Percentiles rank a stretch among this genome's conserved stretches.
Evolutionary conservation across 257 asterid species (phyloP).

Genomic region (Leptodermis oblonga): DNA sequence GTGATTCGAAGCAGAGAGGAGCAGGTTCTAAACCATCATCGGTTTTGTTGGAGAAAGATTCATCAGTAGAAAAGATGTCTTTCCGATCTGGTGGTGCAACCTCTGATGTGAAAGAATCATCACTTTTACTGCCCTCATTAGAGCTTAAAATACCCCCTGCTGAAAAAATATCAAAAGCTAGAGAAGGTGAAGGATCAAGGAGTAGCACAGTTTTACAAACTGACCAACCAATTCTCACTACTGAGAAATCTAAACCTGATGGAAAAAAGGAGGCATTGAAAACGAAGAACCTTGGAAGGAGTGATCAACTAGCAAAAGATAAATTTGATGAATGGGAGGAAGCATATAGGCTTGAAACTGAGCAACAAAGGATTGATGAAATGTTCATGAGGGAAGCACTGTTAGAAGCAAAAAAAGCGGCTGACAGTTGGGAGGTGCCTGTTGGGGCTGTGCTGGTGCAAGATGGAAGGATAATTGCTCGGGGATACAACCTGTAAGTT

Average conservation of each 20-base stretch:
- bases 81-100: constrained; percentile 36
- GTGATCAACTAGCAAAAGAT: constrained; percentile 59
- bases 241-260: constrained; percentile 35
- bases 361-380: constrained; percentile 70
- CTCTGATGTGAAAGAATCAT: constrained; percentile 27
- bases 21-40: constrained; percentile 38
- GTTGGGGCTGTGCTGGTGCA: constrained; percentile 95
- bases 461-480: constrained; percentile 81
- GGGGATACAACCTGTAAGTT: constrained; percentile 94
- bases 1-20: constrained; percentile 31
- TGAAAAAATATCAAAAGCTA: constrained; percentile 29
- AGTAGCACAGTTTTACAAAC: constrained; percentile 24
- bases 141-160: constrained; percentile 42
- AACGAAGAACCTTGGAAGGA: constrained; percentile 52
- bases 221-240: constrained; percentile 28
- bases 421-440: constrained; percentile 97
- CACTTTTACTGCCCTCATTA: constrained; percentile 34
- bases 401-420: constrained; percentile 87
- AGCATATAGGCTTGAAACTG: constrained; percentile 66
- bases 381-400: constrained; percentile 94
- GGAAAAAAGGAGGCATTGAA: constrained; percentile 36
- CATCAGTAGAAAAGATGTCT: constrained; percentile 26
- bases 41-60: constrained; percentile 26
- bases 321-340: constrained; percentile 92
- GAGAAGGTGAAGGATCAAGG: constrained; percentile 37